Evolutionary conservation across 345 rosid genomes (phyloP), one percentile per base, ranked within the genome.

Genomic region (Syzygium grande): DNA sequence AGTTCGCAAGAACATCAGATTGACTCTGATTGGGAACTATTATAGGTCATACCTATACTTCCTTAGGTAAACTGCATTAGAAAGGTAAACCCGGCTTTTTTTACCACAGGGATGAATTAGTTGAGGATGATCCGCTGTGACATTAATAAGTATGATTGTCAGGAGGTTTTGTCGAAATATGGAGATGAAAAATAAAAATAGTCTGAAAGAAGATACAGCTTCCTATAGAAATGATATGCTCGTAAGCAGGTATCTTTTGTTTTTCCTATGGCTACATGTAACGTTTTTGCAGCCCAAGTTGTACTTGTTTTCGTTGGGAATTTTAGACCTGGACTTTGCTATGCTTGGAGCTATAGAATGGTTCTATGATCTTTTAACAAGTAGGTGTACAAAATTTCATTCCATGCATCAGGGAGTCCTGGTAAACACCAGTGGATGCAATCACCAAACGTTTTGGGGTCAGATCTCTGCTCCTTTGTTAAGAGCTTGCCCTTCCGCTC

Each of bases 381-480:
- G 91, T 95, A 91, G 15, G 99, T 95, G 29, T 92, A 97, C 89
- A 96, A 89, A 88, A 97, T 97, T 90, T 96, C 92, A 89, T 97
- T 96, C 98, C 98, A 95, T 17, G 98, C 92, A 91, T 97, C 99
- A 85, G 98, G 98, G 86, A 96, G 95, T 87, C 99, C 98, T 21
- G 99, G 98, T 91, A 97, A 94, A 90, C 99, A 95, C 99, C 99
- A 97, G 51, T 96, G 99, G 79, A 96, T 95, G 92, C 99, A 95
- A 87, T 97, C 98, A 4, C 97, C 97, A 89, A 95, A 94, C 23
- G 56, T 88, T 88, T 92, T 94, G 0, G 98, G 96, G 86, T 97
- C 91, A 30, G 94, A 90, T 91, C 94, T 93, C 85, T 96, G 93
- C 86, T 94, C 94, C 87, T 94, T 93, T 29, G 96, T 95, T 90